A percentile compares a stretch with the other conserved stretches of the same genome.
Conservation (phyloP, 225 moss, liverwort and hornwort species). For the Pleurozium schreberi region DNA sequence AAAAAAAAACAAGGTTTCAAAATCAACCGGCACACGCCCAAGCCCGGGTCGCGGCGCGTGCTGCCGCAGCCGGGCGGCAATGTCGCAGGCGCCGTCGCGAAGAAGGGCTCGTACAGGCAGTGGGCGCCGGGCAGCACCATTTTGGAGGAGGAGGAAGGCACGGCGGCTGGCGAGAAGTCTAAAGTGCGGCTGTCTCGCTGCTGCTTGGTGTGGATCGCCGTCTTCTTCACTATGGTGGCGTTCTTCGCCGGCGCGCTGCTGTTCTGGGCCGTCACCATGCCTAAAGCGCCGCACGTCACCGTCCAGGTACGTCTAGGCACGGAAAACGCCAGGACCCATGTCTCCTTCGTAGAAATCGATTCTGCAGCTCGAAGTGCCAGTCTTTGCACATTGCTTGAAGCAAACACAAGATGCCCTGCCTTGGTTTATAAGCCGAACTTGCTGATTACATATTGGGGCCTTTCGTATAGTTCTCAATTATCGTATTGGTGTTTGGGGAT, state of each 20-base stretch:
- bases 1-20: too few species aligned
- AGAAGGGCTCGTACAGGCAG: conserved; percentile 13
- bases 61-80: conserved; percentile 50
- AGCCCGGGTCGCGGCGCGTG: conserved; percentile 63
- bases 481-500: neutral
- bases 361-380: neutral
- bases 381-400: neutral
- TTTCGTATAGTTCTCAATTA: neutral
- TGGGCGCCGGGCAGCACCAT: conserved; percentile 49
- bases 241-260: conserved; percentile 53
- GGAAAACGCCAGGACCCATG: too few species aligned
- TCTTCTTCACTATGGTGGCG: conserved; percentile 33
- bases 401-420: neutral
- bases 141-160: conserved; percentile 52
- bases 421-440: neutral
- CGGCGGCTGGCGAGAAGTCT: conserved; percentile 26
- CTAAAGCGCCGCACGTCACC: conserved; percentile 44
- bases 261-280: conserved; percentile 75
- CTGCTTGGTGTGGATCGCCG: conserved; percentile 39
- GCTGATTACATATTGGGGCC: neutral
- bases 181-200: conserved; percentile 36
- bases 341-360: neutral
- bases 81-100: neutral
- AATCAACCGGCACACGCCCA: conserved; percentile 27
- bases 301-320: conserved; percentile 33